Evolutionary conservation across 1,284 basidiomycete genomes (phyloP).

Genomic region (Moniliella sp.): DNA sequence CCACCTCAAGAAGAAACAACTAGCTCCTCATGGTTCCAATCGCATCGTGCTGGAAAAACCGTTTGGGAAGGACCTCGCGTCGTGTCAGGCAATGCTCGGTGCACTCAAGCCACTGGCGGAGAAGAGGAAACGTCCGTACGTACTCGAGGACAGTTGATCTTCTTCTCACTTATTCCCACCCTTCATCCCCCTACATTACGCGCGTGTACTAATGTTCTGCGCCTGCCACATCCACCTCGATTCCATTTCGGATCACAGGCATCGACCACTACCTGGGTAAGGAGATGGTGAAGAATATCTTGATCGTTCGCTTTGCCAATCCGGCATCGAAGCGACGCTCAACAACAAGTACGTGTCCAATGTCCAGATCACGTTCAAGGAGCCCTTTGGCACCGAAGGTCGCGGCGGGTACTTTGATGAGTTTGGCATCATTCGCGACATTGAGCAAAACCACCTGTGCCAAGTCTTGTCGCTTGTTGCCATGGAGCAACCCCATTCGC

Average conservation of each 20-base stretch:
- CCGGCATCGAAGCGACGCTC: conserved; percentile 26
- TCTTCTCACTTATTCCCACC: too few relatives aligned
- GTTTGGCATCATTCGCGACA: conserved; percentile 35
- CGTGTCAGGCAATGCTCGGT: conserved; percentile 25
- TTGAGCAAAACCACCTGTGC: conserved; percentile 34
- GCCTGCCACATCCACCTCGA: too few relatives aligned
- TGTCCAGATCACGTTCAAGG: conserved; percentile 35
- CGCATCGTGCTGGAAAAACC: conserved; percentile 32
- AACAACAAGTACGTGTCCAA: conserved; percentile 33
- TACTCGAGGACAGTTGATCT: too few relatives aligned
- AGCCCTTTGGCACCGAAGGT: conserved; percentile 35
- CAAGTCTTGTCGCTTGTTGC: conserved; percentile 33
- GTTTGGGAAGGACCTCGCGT: conserved; percentile 30
- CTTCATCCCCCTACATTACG: too few relatives aligned
- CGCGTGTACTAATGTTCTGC: too few relatives aligned
- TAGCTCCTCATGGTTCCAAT: conserved; percentile 20
- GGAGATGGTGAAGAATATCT: conserved; percentile 34
- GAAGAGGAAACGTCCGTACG: conserved; percentile 33
- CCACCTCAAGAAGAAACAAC: conserved; percentile 26
- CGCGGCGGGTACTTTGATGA: conserved; percentile 36
- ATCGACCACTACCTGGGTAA: conserved; percentile 34
- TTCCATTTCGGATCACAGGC: too few relatives aligned
- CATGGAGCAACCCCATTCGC: conserved; percentile 32
- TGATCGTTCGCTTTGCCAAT: conserved; percentile 29
- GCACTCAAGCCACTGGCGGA: conserved; percentile 29